A percentile compares a stretch with the other conserved stretches of the same genome.
Evolutionary conservation across 1,284 basidiomycete genomes (phyloP).

Genomic region (Austroboletus niveus): DNA sequence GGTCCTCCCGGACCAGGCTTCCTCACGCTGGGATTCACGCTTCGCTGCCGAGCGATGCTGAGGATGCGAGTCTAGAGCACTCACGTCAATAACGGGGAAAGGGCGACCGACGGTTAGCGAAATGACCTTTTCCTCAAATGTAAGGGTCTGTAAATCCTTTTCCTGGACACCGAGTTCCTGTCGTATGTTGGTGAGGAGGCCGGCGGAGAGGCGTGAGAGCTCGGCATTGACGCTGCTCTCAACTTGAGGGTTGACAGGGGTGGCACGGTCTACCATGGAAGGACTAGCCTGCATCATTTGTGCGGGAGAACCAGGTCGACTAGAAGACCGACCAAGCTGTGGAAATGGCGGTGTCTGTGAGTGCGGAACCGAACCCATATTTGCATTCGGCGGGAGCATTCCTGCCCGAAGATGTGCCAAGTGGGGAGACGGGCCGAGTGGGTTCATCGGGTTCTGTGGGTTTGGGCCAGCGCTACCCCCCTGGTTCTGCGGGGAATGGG

Average conservation of each 20-base stretch:
- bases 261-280: constrained; percentile 47
- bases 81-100: constrained; percentile 8
- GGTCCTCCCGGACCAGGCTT: constrained; percentile 36
- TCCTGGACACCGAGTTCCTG: constrained; percentile 46
- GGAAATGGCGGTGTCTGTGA: constrained; percentile 41
- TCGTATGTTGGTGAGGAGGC: constrained; percentile 38
- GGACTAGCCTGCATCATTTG: constrained; percentile 55
- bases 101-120: neutral
- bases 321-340: constrained; percentile 49
- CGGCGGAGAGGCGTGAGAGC: constrained; percentile 36
- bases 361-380: constrained; percentile 38
- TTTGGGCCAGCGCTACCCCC: constrained; percentile 28
- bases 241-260: constrained; percentile 26
- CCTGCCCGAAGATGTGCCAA: constrained; percentile 43
- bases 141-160: constrained; percentile 48
- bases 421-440: constrained; percentile 50
- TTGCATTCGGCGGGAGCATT: constrained; percentile 47
- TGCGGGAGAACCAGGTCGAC: constrained; percentile 53
- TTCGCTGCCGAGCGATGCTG: constrained; percentile 24
- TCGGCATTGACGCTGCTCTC: constrained; percentile 35
- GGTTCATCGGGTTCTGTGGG: constrained; percentile 43
- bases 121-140: constrained; percentile 55
- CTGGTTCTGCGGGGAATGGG: constrained; percentile 39
- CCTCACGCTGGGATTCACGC: constrained; percentile 14
- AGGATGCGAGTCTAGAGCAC: constrained; percentile 39